phyloP scores from a whole-genome alignment of 2,329 filamentous ascomycete species.

The Dactylonectria estremocensis region DNA sequence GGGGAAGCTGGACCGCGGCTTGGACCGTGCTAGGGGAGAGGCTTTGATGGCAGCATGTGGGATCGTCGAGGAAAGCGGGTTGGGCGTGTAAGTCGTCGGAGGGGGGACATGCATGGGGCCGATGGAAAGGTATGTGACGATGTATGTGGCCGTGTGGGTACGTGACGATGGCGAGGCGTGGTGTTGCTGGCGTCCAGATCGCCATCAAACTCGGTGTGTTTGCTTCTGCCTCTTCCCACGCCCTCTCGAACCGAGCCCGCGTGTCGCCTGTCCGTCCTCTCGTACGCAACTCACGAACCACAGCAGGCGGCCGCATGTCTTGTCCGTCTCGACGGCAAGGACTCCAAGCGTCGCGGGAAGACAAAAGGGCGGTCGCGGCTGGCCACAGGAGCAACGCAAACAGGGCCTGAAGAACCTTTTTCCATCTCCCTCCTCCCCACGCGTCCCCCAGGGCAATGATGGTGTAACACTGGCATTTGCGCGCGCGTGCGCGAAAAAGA shows the following conservation, averaged over 20 bases:
- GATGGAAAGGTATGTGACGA: not conserved
- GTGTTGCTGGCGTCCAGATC: not conserved
- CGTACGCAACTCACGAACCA: slow-evolving; percentile 11
- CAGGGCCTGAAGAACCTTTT: not conserved
- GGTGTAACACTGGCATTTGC: no score
- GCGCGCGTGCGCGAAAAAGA: not conserved
- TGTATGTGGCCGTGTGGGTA: no score
- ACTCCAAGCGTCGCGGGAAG: not conserved
- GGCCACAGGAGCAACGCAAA: slow-evolving; percentile 21
- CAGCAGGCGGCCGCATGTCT: slow-evolving; percentile 18
- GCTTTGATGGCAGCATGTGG: slow-evolving; percentile 21
- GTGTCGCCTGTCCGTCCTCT: not conserved
- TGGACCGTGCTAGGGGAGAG: not conserved
- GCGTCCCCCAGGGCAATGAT: no score
- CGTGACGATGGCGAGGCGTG: not conserved
- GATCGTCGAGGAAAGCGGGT: not conserved
- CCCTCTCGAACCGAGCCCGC: slow-evolving; percentile 16
- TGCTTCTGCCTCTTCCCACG: not conserved
- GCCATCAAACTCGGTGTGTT: not conserved
- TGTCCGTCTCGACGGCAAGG: no score
- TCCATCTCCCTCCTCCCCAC: no score
- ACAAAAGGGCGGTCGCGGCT: not conserved
- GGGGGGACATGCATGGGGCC: not conserved
- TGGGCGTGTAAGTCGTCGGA: not conserved
- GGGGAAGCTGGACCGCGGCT: slow-evolving; percentile 22